These are phyloP conservation scores for Pestalotiopsis sp. DNA, from an alignment of 2,329 filamentous ascomycete genomes.

Conservation along the genomic window DNA sequence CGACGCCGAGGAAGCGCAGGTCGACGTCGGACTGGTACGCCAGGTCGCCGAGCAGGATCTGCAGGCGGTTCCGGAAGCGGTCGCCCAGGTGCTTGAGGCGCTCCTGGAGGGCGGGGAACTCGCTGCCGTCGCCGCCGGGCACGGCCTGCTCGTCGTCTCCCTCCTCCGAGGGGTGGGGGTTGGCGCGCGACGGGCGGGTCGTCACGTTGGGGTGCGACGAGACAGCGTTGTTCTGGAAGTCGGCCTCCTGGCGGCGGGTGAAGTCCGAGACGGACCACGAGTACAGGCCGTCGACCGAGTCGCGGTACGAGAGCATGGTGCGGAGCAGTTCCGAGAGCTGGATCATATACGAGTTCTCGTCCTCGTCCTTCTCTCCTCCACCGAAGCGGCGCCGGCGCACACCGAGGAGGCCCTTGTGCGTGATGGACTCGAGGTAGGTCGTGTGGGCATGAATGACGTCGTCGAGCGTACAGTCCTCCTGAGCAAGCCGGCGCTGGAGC, in stretches of 20 bases:
- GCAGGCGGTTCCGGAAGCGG: conserved; percentile 77
- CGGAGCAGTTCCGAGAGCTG: conserved; percentile 93
- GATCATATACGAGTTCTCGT: conserved; percentile 76
- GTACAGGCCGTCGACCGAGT: conserved; percentile 91
- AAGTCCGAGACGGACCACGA: conserved; percentile 95
- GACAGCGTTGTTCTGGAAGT: conserved; percentile 48
- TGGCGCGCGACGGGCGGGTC: conserved; percentile 17
- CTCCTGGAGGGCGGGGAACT: conserved; percentile 74
- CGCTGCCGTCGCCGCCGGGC: conserved; percentile 61
- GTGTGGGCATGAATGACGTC: conserved; percentile 92
- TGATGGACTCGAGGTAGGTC: conserved; percentile 89
- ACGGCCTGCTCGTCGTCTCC: conserved; percentile 26
- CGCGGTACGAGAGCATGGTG: conserved; percentile 91
- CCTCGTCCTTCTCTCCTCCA: conserved; percentile 57
- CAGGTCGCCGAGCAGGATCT: conserved; percentile 83
- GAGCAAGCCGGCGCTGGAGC: conserved; percentile 78
- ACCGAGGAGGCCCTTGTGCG: conserved; percentile 90
- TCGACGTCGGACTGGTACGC: conserved; percentile 93
- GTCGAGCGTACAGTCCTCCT: conserved; percentile 88
- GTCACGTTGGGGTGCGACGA: conserved; percentile 31
- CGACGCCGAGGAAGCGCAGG: conserved; percentile 91
- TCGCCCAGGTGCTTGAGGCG: conserved; percentile 71
- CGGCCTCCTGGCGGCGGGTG: conserved; percentile 83
- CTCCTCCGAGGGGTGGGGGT: conserved; percentile 20
- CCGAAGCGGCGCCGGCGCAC: conserved; percentile 57